A percentile compares a stretch with the other conserved stretches of the same genome.
Conservation (phyloP, 2,329 filamentous ascomycete genomes). For the Sarocladium strictum region DNA sequence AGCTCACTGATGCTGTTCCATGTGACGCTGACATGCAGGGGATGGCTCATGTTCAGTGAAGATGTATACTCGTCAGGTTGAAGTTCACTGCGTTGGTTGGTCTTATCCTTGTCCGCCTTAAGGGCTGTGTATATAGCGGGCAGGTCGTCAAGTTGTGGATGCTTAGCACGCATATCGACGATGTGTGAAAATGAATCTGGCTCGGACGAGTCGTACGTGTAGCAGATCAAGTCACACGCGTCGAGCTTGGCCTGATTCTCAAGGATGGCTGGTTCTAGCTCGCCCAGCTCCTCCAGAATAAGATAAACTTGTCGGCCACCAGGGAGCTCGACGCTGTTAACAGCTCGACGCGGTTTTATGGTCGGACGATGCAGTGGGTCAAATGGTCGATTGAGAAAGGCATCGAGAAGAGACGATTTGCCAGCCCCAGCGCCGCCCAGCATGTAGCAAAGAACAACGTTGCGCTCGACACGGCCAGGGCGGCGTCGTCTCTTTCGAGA, state of each 20-base stretch:
- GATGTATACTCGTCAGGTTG: conserved; percentile 92
- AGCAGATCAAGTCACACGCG: conserved; percentile 89
- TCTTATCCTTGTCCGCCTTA: conserved; percentile 94
- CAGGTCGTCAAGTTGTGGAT: conserved; percentile 80
- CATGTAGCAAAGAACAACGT: conserved; percentile 91
- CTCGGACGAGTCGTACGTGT: conserved; percentile 94
- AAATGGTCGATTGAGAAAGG: conserved; percentile 86
- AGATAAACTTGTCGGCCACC: conserved; percentile 96
- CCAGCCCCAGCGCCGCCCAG: conserved; percentile 80
- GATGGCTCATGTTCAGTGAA: conserved; percentile 78
- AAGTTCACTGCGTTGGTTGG: conserved; percentile 84
- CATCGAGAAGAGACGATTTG: conserved; percentile 85
- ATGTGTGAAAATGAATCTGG: conserved; percentile 95
- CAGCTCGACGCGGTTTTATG: conserved; percentile 87
- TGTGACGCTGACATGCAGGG: conserved; percentile 88
- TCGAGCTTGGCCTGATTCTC: conserved; percentile 89
- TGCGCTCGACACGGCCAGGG: conserved; percentile 82
- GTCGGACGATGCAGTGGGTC: conserved; percentile 81
- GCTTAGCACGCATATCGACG: conserved; percentile 69
- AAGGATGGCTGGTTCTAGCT: conserved; percentile 89
- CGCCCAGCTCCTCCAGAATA: conserved; percentile 90
- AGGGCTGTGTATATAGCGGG: conserved; percentile 88
- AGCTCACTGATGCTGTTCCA: conserved; percentile 93
- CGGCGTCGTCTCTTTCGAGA: conserved; percentile 77
- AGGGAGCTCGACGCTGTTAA: conserved; percentile 93